Percentiles rank a stretch among this genome's conserved stretches.
phyloP scores from a whole-genome alignment of 1,139 yeast species.

The Blastobotrys buckinghamii region DNA sequence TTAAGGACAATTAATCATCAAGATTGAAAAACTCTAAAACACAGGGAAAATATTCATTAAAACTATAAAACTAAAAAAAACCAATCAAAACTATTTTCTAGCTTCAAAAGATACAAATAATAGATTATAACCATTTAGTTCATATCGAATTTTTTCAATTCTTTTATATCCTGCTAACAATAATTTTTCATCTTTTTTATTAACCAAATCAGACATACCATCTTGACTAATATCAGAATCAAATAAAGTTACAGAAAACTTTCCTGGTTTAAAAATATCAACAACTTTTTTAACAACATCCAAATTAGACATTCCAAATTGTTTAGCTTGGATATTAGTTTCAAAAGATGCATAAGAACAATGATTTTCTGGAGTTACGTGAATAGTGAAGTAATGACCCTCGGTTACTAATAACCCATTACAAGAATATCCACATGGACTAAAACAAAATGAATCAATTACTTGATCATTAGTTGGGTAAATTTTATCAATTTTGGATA shows the following conservation, averaged over 20 bases:
- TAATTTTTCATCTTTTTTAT: conserved; percentile 2
- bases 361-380: conserved; percentile 88
- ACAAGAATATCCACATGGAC: conserved; percentile 96
- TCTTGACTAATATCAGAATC: conserved; percentile 24
- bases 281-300: conserved; percentile 53
- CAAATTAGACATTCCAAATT: conserved; percentile 41
- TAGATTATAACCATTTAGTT: conserved; percentile 52
- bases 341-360: conserved; percentile 98
- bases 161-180: conserved; percentile 50
- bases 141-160: conserved; percentile 66
- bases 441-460: conserved; percentile 80
- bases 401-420: conserved; percentile 63
- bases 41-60: too few relatives aligned
- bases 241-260: conserved; percentile 69
- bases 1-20: too few relatives aligned
- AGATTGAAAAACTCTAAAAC: too few relatives aligned
- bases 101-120: conserved; percentile 33
- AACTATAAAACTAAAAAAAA: too few relatives aligned
- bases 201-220: not conserved
- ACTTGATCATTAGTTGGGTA: conserved; percentile 39
- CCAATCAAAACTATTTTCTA: too few relatives aligned
- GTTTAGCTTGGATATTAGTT: conserved; percentile 61
- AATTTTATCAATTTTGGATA: conserved; percentile 55
- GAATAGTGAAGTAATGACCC: conserved; percentile 76
- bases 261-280: conserved; percentile 64